Base-by-base conservation (phyloP, 2,329 filamentous ascomycete species). In the Byssothecium circinans region DNA sequence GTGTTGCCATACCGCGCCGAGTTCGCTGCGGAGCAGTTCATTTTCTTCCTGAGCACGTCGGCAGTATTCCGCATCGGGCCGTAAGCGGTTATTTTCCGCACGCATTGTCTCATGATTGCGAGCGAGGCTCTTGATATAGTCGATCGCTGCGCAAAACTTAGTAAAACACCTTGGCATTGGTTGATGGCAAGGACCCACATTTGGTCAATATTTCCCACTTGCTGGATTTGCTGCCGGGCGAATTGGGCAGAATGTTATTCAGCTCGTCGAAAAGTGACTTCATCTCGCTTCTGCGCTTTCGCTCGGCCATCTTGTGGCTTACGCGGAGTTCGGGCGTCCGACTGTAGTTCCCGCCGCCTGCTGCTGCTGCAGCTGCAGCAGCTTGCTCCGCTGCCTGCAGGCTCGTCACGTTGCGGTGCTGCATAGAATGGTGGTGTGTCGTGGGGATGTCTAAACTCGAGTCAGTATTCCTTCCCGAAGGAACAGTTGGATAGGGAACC, bases 201-300 rank as follows among this genome's bases (percentile, higher is more conserved):
- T 92, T 92, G 2, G 87, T 91, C 14, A 95, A 68, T 40, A 92
- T 91, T 61, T 95, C 89, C 89, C 89, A 95, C 61, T 95, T 95
- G 57, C 88, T 91, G 0, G 89, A 89, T 68, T 94, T 95, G 19
- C 86, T 87, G 1, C 89, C 89, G 14, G 89, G 83, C 60, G 89
- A 88, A 58, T 90, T 87, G 1, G 88, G 88, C 74, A 92, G 85
- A 30, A 90, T 77, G 56, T 88, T 85, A 57, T 89, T 83, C 8
- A 94, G 74, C 58, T 89, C 86, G 56, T 94, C 89, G 63, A 94
- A 94, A 0, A 94, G 74, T 61, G 89, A 86, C 73, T 94, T 94
- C 89, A 94, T 94, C 67, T 94, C 89, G 8, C 88, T 91, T 51
- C 89, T 78, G 32, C 89, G 81, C 74, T 94, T 94, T 30, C 89